A percentile compares a stretch with the other conserved stretches of the same genome.
phyloP scores from a whole-genome alignment of 2,329 filamentous ascomycete species.

The Verticillium albo-atrum region DNA sequence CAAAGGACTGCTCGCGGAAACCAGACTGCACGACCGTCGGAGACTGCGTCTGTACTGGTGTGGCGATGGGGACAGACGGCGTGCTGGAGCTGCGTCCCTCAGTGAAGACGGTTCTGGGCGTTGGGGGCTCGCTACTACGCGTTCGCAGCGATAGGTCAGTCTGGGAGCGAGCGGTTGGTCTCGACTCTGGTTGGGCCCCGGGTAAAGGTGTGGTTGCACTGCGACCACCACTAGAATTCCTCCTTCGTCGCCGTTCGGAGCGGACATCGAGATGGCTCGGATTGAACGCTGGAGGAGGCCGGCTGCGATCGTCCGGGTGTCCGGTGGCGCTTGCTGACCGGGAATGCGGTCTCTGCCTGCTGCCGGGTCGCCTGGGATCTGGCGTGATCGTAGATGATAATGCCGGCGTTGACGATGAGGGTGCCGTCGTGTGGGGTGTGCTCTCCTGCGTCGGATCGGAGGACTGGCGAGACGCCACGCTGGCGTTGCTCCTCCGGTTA shows the following conservation, averaged over 20 bases:
- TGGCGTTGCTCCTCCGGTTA: slow-evolving; percentile 37
- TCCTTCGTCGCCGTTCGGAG: slow-evolving; percentile 42
- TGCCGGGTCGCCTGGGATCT: slow-evolving; percentile 17
- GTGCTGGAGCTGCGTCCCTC: slow-evolving; percentile 39
- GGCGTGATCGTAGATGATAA: slow-evolving; percentile 10
- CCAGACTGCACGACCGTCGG: slow-evolving; percentile 9
- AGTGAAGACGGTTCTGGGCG: slow-evolving; percentile 32
- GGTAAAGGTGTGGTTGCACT: slow-evolving; percentile 47
- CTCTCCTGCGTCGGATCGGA: slow-evolving; percentile 10
- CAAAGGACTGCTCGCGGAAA: slow-evolving; percentile 28
- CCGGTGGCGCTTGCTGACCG: slow-evolving; percentile 40
- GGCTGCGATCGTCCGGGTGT: slow-evolving; percentile 41
- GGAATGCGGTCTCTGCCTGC: slow-evolving; percentile 33
- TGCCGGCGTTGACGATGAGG: not conserved
- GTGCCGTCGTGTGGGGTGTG: slow-evolving; percentile 11
- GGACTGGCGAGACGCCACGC: slow-evolving; percentile 30
- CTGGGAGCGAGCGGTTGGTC: slow-evolving; percentile 56
- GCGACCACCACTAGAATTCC: slow-evolving; percentile 51
- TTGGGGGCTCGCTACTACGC: slow-evolving; percentile 30
- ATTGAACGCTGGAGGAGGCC: slow-evolving; percentile 44
- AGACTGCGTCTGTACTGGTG: slow-evolving; percentile 12
- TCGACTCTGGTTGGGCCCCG: slow-evolving; percentile 34
- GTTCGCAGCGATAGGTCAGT: slow-evolving; percentile 54
- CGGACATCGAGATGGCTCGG: slow-evolving; percentile 45
- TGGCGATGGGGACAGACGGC: slow-evolving; percentile 21